These are phyloP conservation scores for Claviceps maximensis DNA, from an alignment of 2,329 filamentous ascomycete species.

Conservation along the genomic window DNA sequence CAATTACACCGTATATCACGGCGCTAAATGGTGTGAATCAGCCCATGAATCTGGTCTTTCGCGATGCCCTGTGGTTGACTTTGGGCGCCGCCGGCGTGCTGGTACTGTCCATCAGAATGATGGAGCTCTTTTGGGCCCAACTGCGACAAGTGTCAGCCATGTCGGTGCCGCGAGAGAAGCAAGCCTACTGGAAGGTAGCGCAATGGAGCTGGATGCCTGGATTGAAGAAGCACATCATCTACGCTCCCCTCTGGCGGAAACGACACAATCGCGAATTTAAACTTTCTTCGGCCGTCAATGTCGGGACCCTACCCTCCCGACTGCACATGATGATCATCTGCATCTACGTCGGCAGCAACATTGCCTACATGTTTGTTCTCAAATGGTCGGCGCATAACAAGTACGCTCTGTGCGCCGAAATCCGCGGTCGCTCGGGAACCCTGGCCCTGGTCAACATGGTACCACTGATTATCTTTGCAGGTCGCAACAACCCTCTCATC, in stretches of 20 bases:
- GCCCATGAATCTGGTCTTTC: conserved; percentile 41
- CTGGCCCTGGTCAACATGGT: conserved; percentile 85
- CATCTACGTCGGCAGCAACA: conserved; percentile 46
- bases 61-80: conserved; percentile 46
- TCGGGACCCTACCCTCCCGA: conserved; percentile 51
- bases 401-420: conserved; percentile 60
- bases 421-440: conserved; percentile 74
- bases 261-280: conserved; percentile 55
- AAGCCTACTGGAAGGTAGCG: conserved; percentile 45
- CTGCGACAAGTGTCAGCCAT: conserved; percentile 47
- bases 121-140: conserved; percentile 41
- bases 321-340: conserved; percentile 45
- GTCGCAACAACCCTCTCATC: conserved; percentile 89
- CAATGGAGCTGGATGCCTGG: conserved; percentile 48
- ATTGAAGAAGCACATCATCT: conserved; percentile 45
- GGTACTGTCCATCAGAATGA: conserved; percentile 39
- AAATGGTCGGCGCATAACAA: conserved; percentile 45
- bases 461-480: conserved; percentile 75
- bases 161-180: conserved; percentile 35
- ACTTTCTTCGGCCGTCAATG: conserved; percentile 45
- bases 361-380: conserved; percentile 48
- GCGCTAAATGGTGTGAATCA: conserved; percentile 49
- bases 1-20: conserved; percentile 42
- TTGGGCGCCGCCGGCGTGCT: conserved; percentile 41
- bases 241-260: conserved; percentile 51